Percentiles rank a stretch among this genome's conserved stretches.
Conservation (phyloP, 2,329 filamentous ascomycete genomes). For the Aspergillus fischeri region DNA sequence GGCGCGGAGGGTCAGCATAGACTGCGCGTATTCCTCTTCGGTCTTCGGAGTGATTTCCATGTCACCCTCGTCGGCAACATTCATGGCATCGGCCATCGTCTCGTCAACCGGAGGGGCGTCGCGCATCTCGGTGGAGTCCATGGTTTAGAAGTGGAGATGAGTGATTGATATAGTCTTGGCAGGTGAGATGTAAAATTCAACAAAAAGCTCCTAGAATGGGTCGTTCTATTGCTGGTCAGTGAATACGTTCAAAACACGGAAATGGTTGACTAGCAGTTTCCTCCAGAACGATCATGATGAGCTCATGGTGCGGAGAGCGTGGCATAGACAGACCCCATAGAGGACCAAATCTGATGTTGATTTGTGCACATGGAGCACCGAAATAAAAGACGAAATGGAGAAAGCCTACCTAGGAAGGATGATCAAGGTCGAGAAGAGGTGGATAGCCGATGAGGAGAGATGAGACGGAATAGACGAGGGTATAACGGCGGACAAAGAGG, state of each 20-base stretch:
- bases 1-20: slow-evolving; percentile 88
- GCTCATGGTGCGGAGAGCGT: background rate
- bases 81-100: slow-evolving; percentile 61
- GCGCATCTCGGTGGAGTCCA: slow-evolving; percentile 58
- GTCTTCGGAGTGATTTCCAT: slow-evolving; percentile 81
- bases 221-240: background rate
- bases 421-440: background rate
- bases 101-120: slow-evolving; percentile 58
- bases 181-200: background rate
- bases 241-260: background rate
- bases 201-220: background rate
- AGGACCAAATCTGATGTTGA: background rate
- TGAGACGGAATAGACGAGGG: background rate
- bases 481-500: slow-evolving; percentile 9
- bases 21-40: slow-evolving; percentile 92
- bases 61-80: slow-evolving; percentile 61
- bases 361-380: background rate
- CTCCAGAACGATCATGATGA: background rate
- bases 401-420: background rate
- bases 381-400: background rate
- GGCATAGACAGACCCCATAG: background rate
- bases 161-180: slow-evolving; percentile 1
- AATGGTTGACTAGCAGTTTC: background rate
- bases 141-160: slow-evolving; percentile 30
- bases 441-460: slow-evolving; percentile 2